Base-by-base conservation (phyloP, 352 stramenopile genomes). In the Phytophthora melonis region DNA sequence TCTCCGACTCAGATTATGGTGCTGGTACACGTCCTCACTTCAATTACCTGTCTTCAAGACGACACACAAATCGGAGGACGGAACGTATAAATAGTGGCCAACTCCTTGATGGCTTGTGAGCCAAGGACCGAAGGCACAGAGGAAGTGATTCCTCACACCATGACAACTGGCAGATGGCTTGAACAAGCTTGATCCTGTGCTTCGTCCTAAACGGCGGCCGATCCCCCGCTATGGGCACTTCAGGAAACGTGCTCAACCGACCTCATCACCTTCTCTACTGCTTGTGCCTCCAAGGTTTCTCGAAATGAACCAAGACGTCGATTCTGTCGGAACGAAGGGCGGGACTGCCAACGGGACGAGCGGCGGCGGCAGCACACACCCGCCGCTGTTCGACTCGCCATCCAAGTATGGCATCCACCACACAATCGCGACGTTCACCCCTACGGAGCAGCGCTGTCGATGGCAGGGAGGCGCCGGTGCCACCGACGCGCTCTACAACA, bases 361-460 rank as follows among this genome's bases (percentile, higher is more conserved):
- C 11, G 74, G 68, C 11, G 68, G 72, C 5, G 68, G 59, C 14
- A 75, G 64, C 50, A 50, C 74, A 2, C 78, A 83, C 57, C 64
- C 66, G 21, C 82, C 86, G 68, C 72, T 95, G 19, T 95, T 94
- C 59, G 77, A 92, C 47, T 91, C 84, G 23, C 80, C 89, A 25
- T 92, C 89, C 60, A 95, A 95, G 72, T 58, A 79, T 63, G 89
- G 89, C 30, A 79, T 90, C 19, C 86, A 94, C 67, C 83, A 91
- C 63, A 83, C 89, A 5, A 77, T 84, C n/a, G 80, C 81, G n/a
- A 79, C 89, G 1, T 94, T 81, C 71, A 88, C 68, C 18, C 75
- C 89, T 0, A 92, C 89, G 0, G 89, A 95, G 63, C 77, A 75
- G 25, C 87, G 89, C 8, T 95, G 94, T 72, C 71, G 83, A 55